Conservation (phyloP, 192 early-diverging fungal genomes). For the Gigaspora rosea region DNA sequence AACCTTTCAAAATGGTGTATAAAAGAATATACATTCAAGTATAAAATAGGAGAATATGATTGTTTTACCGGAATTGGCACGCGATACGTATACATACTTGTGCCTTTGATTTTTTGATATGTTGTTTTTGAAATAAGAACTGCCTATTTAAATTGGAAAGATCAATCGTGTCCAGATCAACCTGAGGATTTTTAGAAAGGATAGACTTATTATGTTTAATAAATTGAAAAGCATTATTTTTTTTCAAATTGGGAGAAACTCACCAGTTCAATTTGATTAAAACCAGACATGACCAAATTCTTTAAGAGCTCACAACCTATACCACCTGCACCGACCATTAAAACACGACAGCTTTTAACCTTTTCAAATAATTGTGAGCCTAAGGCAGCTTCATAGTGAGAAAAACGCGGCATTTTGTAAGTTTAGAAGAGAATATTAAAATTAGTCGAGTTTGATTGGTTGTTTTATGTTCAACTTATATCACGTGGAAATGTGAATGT, state of each 20-base stretch:
- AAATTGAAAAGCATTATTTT: not conserved
- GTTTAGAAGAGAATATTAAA: too few relatives aligned
- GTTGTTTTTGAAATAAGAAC: conserved; percentile 94
- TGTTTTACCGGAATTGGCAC: too few relatives aligned
- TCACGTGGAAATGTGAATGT: too few relatives aligned
- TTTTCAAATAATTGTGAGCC: conserved; percentile 37
- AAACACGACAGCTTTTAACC: conserved; percentile 43
- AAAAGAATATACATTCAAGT: not conserved
- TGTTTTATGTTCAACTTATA: too few relatives aligned
- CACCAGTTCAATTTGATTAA: conserved; percentile 77
- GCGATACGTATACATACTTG: conserved; percentile 52
- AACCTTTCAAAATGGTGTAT: conserved; percentile 48
- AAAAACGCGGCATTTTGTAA: conserved; percentile 32
- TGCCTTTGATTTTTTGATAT: conserved; percentile 93
- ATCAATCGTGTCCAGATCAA: conserved; percentile 99
- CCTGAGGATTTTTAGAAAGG: conserved; percentile 45
- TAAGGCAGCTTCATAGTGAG: conserved; percentile 34
- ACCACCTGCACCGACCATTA: conserved; percentile 87
- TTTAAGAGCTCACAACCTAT: conserved; percentile 99
- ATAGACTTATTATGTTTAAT: not conserved
- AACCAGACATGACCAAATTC: conserved; percentile 88
- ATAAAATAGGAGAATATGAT: too few relatives aligned
- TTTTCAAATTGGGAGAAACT: not conserved
- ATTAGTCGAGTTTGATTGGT: too few relatives aligned
- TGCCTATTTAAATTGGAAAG: conserved; percentile 98